Base-by-base conservation (phyloP, 441 rosid genomes). In the Hura crepitans region DNA sequence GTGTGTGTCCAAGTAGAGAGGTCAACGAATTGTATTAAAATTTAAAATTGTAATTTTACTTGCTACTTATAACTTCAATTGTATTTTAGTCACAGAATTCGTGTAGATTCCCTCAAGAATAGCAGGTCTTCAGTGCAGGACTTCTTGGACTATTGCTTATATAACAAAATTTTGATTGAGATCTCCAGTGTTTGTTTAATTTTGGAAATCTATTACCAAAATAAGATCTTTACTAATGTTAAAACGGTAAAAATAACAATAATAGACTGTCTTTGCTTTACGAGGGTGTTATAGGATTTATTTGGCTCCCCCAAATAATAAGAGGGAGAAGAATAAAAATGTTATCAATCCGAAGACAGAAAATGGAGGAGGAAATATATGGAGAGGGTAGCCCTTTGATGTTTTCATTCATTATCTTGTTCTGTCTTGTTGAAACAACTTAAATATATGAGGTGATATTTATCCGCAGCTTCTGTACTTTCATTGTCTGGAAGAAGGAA, bases 151-250 rank as follows among this genome's bases (percentile, higher is more conserved):
- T 64, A 56, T 30, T 18, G 46, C 61, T 54, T 53, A 50, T 23
- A 27, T 6, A 17, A 25, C 22, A 30, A 67, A 13, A 37, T 69
- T 14, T n/a, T 31, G 51, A 54, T 46, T 45, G 22, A 46, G 27
- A 23, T 71, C 23, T 15, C 55, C 47, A 49, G 37, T 39, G 23
- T 17, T 8, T 14, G 8, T 13, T 14, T 15, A 15, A 37, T 22
- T 51, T 17, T 35, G 45, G 55, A 39, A 31, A 39, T 55, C 20
- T 68, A 14, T 42, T 9, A 25, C 13, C 51, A 63, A 53, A 66
- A 66, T 22, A 23, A 54, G 72, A 68, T 68, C 4, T 55, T 18
- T 65, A 14, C 45, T 56, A 9, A 9, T 57, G 63, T 58, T 27
- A 30, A 31, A 45, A 57, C n/a, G 9, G 72, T n/a, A 45, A 18